Evolutionary conservation across 2,329 filamentous ascomycete genomes (phyloP), one percentile per base, ranked within the genome.

Genomic region (Colletotrichum sp.): DNA sequence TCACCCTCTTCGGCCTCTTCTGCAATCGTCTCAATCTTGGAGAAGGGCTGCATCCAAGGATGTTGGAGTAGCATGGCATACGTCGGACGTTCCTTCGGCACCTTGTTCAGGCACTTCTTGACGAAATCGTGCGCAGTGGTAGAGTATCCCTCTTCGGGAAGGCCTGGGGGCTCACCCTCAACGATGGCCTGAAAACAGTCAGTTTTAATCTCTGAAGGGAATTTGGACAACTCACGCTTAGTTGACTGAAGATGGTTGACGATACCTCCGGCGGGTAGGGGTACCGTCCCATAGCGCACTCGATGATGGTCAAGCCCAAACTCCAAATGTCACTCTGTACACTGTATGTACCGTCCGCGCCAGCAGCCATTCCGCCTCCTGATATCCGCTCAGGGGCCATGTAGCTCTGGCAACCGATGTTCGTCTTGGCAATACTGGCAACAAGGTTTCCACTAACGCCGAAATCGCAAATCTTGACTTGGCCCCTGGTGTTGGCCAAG

Each of bases 241-340:
- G 89, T 83, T 99, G 97, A 81, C 95, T 98, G 88, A 99, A 99
- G 79, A 99, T 99, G 82, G 98, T 99, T 83, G 96, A 97, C 79
- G 98, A 99, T 2, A 98, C 97, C 84, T 99, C 97, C 0, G 97
- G 96, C 6, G 97, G 96, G 81, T 99, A 99, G 2, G 97, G 97
- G 84, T 99, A 99, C 80, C 94, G 91, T 62, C 97, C 97, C 89
- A 98, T 92, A 28, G 96, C 96, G 84, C 96, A 99, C 85, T 99
- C 97, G 80, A 99, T 98, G 78, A 99, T 94, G 32, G 95, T 98
- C 82, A 99, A 85, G 18, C 97, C 97, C 79, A 99, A 86, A 84
- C 95, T 98, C 97, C 97, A 99, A 76, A 99, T 96, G 83, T 99
- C 97, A 83, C 95, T 98, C 86, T 99, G 97, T 52, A 99, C 97